Percentiles rank a stretch among this genome's conserved stretches.
These are phyloP conservation scores for Aristolochia contorta DNA, from an alignment of 164 flowering plant genomes.

Conservation along the genomic window DNA sequence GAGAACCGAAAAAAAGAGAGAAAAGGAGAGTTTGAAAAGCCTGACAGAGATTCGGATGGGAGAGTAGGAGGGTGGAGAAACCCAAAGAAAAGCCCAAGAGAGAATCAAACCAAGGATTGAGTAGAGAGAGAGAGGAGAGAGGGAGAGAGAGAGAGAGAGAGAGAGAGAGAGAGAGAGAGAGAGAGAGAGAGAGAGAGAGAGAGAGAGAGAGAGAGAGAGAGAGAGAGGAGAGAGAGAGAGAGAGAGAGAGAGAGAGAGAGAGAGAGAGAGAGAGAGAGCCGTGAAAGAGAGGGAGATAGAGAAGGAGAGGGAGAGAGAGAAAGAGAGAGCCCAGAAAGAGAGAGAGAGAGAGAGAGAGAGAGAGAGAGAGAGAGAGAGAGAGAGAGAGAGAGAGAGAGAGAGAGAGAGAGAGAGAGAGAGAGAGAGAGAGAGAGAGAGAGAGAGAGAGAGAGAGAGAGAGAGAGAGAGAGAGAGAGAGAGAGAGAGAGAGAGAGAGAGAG, in stretches of 20 bases:
- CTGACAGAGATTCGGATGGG: constrained; percentile 28
- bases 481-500: neutral
- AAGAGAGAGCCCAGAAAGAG: neutral
- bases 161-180: neutral
- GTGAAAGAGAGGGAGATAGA: no score
- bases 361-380: neutral
- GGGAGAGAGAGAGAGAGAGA: neutral
- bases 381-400: neutral
- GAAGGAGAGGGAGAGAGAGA: neutral
- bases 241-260: neutral
- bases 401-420: neutral
- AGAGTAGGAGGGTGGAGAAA: constrained; percentile 1
- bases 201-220: neutral
- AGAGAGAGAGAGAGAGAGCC: neutral
- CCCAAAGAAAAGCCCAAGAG: neutral
- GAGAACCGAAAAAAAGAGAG: constrained; percentile 15
- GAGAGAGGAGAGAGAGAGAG: neutral
- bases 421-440: neutral
- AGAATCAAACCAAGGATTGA: neutral
- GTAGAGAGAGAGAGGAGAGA: neutral
- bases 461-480: neutral
- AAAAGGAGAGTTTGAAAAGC: constrained; percentile 20
- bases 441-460: neutral
- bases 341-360: neutral
- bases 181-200: neutral